Base-by-base conservation (phyloP, 1,284 basidiomycete species). In the Sanguinoderma infundibulare region DNA sequence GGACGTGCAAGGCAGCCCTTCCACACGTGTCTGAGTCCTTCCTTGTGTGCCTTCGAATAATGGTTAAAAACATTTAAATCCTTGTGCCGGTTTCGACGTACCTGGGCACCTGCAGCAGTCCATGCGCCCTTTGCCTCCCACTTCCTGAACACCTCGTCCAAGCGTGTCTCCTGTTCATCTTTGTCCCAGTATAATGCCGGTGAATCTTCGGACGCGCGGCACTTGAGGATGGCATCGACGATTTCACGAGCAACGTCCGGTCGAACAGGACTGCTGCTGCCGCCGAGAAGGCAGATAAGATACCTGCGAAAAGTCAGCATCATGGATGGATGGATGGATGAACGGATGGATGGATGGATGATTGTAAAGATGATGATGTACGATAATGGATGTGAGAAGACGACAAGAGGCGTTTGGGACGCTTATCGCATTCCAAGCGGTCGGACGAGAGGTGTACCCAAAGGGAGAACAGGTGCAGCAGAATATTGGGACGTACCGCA, bases 1-100 rank as follows among this genome's bases (percentile, higher is more conserved):
- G 59, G 49, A 0, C 73, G 65, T 0, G 38, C 15, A 5, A 39
- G 38, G 17, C 38, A 39, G 6, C 38, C 38, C 20, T 39, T 17
- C 38, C 10, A n/a, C 14, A 39, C 38, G 20, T 39, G 38, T 5
- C 15, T 7, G 1, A 39, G 38, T 17, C 20, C 17, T 17, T 39
- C 38, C 20, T 39, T n/a, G 17, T 39, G 38, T 5, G 15, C 15
- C 38, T 39, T 39, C 15, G 1, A n/a, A n/a, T 6, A 8, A n/a
- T n/a, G n/a, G n/a, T n/a, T n/a, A n/a, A n/a, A n/a, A n/a, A n/a
- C n/a, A n/a, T n/a, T n/a, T n/a, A n/a, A n/a, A n/a, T n/a, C n/a
- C n/a, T n/a, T n/a, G n/a, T n/a, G n/a, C n/a, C n/a, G n/a, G n/a
- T n/a, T n/a, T n/a, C n/a, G 14, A n/a, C 38, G 38, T 39, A 39